Evolutionary conservation across 305 asterid species (phyloP).

Genomic region (Fraxinus dipetala): DNA sequence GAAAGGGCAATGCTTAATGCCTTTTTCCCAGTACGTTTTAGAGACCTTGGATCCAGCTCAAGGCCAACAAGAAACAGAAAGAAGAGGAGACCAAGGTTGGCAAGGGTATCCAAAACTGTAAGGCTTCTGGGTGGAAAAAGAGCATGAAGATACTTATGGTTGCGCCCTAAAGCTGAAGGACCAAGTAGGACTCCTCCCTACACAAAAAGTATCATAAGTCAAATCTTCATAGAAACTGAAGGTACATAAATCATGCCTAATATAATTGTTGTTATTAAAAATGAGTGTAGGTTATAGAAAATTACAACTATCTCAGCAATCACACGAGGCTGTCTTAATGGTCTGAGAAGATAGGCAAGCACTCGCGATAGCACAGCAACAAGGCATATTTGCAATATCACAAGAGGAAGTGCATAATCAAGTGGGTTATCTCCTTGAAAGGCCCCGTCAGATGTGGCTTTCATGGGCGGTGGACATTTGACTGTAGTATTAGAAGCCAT

Average conservation of each 20-base stretch:
- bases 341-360: constrained; percentile 64
- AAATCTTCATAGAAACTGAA: background rate
- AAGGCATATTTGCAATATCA: constrained; percentile 66
- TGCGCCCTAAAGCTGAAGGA: constrained; percentile 89
- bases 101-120: constrained; percentile 77
- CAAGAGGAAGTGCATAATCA: constrained; percentile 69
- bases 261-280: background rate
- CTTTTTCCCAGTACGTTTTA: constrained; percentile 64
- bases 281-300: background rate
- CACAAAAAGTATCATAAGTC: constrained; percentile 7
- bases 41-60: constrained; percentile 64
- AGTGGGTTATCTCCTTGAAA: constrained; percentile 85
- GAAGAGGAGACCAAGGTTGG: constrained; percentile 82
- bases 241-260: background rate
- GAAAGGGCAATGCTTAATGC: constrained; percentile 70
- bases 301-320: constrained; percentile 79
- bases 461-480: constrained; percentile 61
- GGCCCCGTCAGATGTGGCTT: constrained; percentile 74
- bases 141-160: constrained; percentile 38
- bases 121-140: constrained; percentile 67
- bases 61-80: constrained; percentile 82
- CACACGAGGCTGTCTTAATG: constrained; percentile 82
- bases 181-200: constrained; percentile 93
- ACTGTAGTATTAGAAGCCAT: constrained; percentile 47
- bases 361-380: constrained; percentile 55